Conservation (phyloP, 2,329 filamentous ascomycete genomes). For the Calonectria pseudoreteaudii region DNA sequence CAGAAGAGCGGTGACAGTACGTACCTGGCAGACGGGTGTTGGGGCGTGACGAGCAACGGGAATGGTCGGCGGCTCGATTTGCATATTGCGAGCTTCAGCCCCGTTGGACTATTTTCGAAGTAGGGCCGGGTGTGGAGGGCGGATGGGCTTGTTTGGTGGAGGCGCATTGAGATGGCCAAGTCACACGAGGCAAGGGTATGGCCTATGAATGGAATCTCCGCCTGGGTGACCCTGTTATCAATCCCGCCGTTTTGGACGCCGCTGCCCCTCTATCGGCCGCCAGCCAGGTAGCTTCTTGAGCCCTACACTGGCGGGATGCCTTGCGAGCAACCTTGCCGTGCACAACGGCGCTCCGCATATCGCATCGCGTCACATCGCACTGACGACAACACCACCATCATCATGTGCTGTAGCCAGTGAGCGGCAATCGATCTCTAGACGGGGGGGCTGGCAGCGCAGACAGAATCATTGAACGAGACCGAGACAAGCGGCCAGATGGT, state of each 20-base stretch:
- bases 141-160: slow-evolving; percentile 24
- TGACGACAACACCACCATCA: slow-evolving; percentile 8
- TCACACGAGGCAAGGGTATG: slow-evolving; percentile 11
- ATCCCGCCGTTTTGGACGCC: slow-evolving; percentile 21
- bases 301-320: neutral
- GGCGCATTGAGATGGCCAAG: slow-evolving; percentile 21
- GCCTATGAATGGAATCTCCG: slow-evolving; percentile 23
- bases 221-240: slow-evolving; percentile 18
- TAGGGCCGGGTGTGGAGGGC: slow-evolving; percentile 24
- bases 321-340: slow-evolving; percentile 11
- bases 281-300: neutral
- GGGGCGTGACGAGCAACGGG: slow-evolving; percentile 2
- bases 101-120: slow-evolving; percentile 17
- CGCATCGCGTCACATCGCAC: slow-evolving; percentile 1
- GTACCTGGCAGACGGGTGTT: slow-evolving; percentile 20
- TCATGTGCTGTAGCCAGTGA: neutral
- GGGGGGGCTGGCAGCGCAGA: neutral
- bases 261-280: neutral
- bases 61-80: slow-evolving; percentile 17
- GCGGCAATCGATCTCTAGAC: neutral
- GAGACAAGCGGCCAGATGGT: slow-evolving; percentile 8
- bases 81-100: slow-evolving; percentile 20
- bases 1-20: slow-evolving; percentile 39
- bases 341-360: neutral
- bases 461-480: neutral